Conservation (phyloP, 805 yeast species). For the Maudiozyma barnettii region DNA sequence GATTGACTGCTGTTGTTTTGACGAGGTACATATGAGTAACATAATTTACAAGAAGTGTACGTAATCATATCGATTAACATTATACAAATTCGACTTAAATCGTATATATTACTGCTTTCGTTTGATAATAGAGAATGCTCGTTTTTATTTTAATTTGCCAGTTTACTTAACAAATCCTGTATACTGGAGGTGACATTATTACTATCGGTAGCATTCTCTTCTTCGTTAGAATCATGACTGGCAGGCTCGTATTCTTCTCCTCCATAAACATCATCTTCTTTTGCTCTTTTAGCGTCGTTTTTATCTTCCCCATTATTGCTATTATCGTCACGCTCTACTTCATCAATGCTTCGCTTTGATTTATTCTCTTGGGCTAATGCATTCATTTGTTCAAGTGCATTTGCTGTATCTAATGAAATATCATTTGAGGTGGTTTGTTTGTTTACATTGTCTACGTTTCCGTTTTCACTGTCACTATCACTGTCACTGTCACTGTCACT, state of each 20-base stretch:
- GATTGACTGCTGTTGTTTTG: no score
- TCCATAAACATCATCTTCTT: background rate
- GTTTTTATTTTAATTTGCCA: constrained; percentile 19
- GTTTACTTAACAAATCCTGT: constrained; percentile 28
- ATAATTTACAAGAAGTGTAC: no score
- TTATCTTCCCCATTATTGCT: no score
- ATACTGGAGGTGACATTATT: constrained; percentile 25
- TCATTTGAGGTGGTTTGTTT: background rate
- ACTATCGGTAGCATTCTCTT: constrained; percentile 10
- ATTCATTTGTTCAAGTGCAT: background rate
- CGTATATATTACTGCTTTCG: no score
- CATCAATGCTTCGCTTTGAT: background rate
- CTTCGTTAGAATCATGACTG: constrained; percentile 7
- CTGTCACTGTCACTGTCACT: constrained; percentile 12
- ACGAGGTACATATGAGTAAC: no score
- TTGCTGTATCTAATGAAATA: background rate
- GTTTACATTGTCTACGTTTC: background rate
- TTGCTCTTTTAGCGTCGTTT: background rate
- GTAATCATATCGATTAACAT: no score
- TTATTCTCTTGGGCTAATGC: background rate
- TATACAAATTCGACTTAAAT: no score
- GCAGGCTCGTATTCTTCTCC: constrained; percentile 5
- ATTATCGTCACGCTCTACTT: no score
- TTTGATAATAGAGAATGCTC: background rate
- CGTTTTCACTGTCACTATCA: constrained; percentile 1